Evolutionary conservation across 176 grass and related monocot species (phyloP), one percentile per base, ranked within the genome.

Genomic region (Eleusine coracana): DNA sequence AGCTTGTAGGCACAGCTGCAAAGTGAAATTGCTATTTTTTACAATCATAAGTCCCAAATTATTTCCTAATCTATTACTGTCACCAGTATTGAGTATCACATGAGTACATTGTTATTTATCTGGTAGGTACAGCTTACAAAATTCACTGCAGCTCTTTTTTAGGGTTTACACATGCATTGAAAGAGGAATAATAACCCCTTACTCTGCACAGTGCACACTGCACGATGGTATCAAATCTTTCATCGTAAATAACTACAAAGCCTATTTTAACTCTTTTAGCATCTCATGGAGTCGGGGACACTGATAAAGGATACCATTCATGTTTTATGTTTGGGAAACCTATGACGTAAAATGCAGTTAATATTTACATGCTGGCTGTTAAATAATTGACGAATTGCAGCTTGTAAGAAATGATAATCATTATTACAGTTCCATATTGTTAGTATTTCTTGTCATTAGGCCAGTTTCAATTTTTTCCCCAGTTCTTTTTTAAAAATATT

Each of bases 361-460:
- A 37, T 67, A 17, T 44, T 42, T 70, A 44, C 18, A 68, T 68
- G 1, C 20, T 15, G 20, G 12, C 5, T 70, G 2, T 44, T 70
- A 21, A 42, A 70, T 2, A 70, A 11, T 41, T 23, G 17, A 8
- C 18, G 23, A 39, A 23, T 23, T 41, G 3, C 20, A 42, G 40
- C 18, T 44, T 1, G 3, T 44, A 25, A 23, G 10, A 39, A 70
- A n/a, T 10, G 10, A 11, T n/a, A 69, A 42, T n/a, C 66, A n/a
- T 18, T 69, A 4, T 42, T 42, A 38, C 14, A 9, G 20, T 69
- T 69, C 15, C 37, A 11, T 14, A 10, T 8, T 69, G 38, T 12
- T 69, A 8, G 36, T 69, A 69, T 10, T 70, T 70, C 68, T 18
- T 70, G 68, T 44, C 8, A 44, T 45, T 70, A 13, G 68, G 68